Evolutionary conservation across 208 protist species (phyloP).

Genomic region (Perkinsela sp.): DNA sequence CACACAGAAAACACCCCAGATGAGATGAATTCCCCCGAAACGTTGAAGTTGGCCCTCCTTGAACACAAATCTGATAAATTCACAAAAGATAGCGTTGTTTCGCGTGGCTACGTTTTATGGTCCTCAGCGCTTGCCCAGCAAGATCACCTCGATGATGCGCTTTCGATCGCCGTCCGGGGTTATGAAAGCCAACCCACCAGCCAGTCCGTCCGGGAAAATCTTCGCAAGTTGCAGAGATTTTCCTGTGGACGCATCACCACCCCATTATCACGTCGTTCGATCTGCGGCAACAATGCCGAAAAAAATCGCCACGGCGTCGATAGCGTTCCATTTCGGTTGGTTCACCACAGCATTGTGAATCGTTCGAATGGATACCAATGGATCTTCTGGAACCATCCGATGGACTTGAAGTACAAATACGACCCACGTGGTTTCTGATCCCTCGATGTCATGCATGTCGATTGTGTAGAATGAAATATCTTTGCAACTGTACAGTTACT

Average conservation of each 20-base stretch:
- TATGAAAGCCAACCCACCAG: background rate
- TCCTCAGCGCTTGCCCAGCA: slow-evolving; percentile 35
- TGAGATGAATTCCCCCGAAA: background rate
- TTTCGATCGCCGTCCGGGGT: slow-evolving; percentile 8
- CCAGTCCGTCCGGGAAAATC: background rate
- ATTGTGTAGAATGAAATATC: no score
- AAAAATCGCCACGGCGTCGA: background rate
- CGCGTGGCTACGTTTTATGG: slow-evolving; percentile 25
- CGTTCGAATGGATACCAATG: background rate
- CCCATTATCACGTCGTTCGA: background rate
- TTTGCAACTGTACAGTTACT: no score
- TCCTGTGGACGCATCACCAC: background rate
- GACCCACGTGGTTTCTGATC: background rate
- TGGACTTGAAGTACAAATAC: background rate
- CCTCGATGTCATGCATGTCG: no score
- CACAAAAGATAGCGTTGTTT: background rate
- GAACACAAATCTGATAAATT: background rate
- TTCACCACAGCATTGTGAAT: background rate
- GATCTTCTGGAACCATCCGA: background rate
- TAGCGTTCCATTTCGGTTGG: background rate
- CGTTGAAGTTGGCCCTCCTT: background rate
- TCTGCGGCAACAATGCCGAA: background rate
- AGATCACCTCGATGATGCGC: slow-evolving; percentile 26
- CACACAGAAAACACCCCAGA: background rate
- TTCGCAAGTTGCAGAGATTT: background rate